Base-by-base conservation (phyloP, 1,284 basidiomycete genomes). In the Mycena citricolor region DNA sequence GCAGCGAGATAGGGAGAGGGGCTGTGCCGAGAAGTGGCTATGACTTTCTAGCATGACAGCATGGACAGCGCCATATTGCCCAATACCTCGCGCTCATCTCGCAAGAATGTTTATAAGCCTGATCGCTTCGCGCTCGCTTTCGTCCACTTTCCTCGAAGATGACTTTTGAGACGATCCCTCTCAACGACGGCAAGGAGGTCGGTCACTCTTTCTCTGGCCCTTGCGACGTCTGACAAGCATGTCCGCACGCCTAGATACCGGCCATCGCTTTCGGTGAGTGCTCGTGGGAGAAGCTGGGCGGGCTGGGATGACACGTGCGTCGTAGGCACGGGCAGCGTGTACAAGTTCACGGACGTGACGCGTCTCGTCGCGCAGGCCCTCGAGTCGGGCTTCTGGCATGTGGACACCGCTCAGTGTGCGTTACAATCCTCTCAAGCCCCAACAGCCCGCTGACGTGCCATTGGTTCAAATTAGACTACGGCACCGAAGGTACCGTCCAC, bases 341-440 rank as follows among this genome's bases (percentile, higher is more conserved):
- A 57, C 35, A 55, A 54, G 22, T 42, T 37, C 14, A 58, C 48
- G 36, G 61, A 67, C 36, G 63, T 61, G 2, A 60, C 62, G 7
- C 57, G 53, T n/a, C 61, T 57, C 21, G 61, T 70, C 7, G 60
- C 67, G 41, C 70, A 73, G 47, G 76, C 76, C 7, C 56, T 76
- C 4, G 66, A 74, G 10, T 53, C 52, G 4, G 74, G 74, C 1
- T 77, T 77, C 51, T 64, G 58, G 1, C 74, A 77, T 55, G 57
- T 78, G 20, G 74, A 76, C 55, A 74, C 71, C 2, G 74, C 74
- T 11, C 66, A 69, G 44, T 54, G 75, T 76, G 42, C 26, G 62
- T 56, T 26, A 5, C 6, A 8, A 12, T n/a, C 2, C 1, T 11
- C 30, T 21, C 8, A 12, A 13, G 25, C 33, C 36, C 37, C 30